These are phyloP conservation scores for Staphylotrichum tortipilum DNA, from an alignment of 495 filamentous ascomycete genomes.

Conservation along the genomic window DNA sequence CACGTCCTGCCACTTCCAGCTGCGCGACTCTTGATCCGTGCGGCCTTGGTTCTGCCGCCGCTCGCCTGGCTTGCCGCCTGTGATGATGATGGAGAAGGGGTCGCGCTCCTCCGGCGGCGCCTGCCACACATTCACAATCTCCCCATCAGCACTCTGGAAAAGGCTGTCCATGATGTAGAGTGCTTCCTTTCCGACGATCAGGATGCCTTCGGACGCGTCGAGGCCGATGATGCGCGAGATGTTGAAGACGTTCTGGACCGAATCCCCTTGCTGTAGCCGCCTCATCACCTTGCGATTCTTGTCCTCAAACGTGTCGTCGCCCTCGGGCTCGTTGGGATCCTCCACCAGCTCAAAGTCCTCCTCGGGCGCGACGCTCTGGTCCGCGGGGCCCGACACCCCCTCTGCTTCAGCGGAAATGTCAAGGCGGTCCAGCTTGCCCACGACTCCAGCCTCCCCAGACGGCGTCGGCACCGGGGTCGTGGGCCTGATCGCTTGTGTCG, in stretches of 20 bases:
- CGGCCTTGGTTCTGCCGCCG: conserved; percentile 39
- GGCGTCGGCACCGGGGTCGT: conserved; percentile 12
- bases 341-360: conserved; percentile 95
- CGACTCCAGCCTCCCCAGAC: conserved; percentile 8
- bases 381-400: conserved; percentile 5
- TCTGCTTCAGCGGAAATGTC: conserved; percentile 21
- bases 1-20: conserved; percentile 90
- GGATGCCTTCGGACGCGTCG: conserved; percentile 81
- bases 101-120: conserved; percentile 88
- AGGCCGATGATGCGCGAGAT: conserved; percentile 88
- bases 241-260: conserved; percentile 91
- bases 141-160: conserved; percentile 88
- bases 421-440: conserved; percentile 20
- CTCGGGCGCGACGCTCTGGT: conserved; percentile 45
- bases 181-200: conserved; percentile 86
- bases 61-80: conserved; percentile 62
- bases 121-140: conserved; percentile 93
- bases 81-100: conserved; percentile 87
- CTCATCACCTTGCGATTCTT: conserved; percentile 97
- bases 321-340: conserved; percentile 65
- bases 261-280: conserved; percentile 80
- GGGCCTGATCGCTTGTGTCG: conserved; percentile 7
- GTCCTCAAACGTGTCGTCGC: conserved; percentile 82
- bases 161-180: conserved; percentile 93
- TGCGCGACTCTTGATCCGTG: conserved; percentile 68